A percentile compares a stretch with the other conserved stretches of the same genome.
Evolutionary conservation across 768 basidiomycete species (phyloP).

Genomic region (Hygrophorus russula): DNA sequence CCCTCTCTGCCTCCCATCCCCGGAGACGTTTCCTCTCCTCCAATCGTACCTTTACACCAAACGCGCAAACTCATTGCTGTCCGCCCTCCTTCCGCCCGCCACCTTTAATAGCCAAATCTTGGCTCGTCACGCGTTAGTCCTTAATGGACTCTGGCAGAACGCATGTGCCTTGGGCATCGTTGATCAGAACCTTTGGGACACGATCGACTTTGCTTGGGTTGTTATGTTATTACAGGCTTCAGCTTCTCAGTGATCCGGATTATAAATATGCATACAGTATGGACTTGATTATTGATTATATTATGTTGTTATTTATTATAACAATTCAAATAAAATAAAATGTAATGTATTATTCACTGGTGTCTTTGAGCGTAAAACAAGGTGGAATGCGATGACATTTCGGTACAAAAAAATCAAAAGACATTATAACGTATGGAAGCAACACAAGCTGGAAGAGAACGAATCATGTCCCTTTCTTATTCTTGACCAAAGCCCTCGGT

Average conservation of each 20-base stretch:
- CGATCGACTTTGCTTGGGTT: slow-evolving; percentile 71
- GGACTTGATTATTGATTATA: no score
- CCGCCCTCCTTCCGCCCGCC: slow-evolving; percentile 45
- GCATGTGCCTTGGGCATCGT: slow-evolving; percentile 61
- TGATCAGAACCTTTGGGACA: slow-evolving; percentile 66
- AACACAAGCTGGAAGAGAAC: background rate
- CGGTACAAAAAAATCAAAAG: no score
- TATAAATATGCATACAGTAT: no score
- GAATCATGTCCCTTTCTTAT: background rate
- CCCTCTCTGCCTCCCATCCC: slow-evolving; percentile 58
- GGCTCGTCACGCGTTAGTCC: slow-evolving; percentile 17
- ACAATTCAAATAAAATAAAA: no score
- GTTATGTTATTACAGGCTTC: slow-evolving; percentile 30
- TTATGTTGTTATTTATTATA: no score
- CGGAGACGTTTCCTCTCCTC: slow-evolving; percentile 54
- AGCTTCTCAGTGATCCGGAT: no score
- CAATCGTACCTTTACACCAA: slow-evolving; percentile 62
- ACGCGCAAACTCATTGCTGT: slow-evolving; percentile 43
- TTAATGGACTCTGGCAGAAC: slow-evolving; percentile 75
- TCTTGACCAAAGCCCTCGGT: slow-evolving; percentile 54
- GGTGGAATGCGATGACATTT: no score
- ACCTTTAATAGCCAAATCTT: slow-evolving; percentile 13
- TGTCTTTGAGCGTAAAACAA: no score
- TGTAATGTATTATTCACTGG: no score
- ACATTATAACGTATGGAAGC: no score